Evolutionary conservation across 176 grass and related monocot genomes (phyloP).

Genomic region (Musa beccarii): DNA sequence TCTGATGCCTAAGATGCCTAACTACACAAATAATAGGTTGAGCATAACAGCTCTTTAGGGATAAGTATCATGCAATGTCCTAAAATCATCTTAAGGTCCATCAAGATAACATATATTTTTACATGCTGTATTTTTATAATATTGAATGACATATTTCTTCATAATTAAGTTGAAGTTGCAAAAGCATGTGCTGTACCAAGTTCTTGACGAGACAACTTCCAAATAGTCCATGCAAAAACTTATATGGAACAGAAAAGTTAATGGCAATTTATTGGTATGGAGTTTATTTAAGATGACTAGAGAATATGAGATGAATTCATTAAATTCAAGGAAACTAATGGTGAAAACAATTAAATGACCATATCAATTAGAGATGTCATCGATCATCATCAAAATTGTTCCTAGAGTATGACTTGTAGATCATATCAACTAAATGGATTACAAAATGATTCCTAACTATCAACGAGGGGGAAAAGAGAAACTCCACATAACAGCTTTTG

Average conservation of each 20-base stretch:
- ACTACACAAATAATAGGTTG: too few relatives aligned
- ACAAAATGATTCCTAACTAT: neutral
- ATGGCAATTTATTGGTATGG: too few relatives aligned
- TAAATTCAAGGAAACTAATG: neutral
- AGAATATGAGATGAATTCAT: neutral
- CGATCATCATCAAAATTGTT: neutral
- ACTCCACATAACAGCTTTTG: neutral
- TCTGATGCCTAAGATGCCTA: too few relatives aligned
- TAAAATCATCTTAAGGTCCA: neutral
- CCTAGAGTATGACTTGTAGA: neutral
- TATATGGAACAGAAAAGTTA: too few relatives aligned
- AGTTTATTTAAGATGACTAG: neutral
- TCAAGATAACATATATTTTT: neutral
- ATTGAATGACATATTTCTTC: neutral
- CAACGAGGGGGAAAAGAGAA: neutral
- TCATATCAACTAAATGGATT: neutral
- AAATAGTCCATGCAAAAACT: too few relatives aligned
- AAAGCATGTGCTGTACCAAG: too few relatives aligned
- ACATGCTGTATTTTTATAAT: too few relatives aligned
- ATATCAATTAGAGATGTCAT: neutral
- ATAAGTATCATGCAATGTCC: neutral
- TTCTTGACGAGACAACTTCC: too few relatives aligned
- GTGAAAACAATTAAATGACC: neutral
- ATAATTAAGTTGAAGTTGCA: neutral
- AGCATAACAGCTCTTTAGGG: neutral